phyloP scores from a whole-genome alignment of 2,329 filamentous ascomycete species.

The Scedosporium aurantiacum region DNA sequence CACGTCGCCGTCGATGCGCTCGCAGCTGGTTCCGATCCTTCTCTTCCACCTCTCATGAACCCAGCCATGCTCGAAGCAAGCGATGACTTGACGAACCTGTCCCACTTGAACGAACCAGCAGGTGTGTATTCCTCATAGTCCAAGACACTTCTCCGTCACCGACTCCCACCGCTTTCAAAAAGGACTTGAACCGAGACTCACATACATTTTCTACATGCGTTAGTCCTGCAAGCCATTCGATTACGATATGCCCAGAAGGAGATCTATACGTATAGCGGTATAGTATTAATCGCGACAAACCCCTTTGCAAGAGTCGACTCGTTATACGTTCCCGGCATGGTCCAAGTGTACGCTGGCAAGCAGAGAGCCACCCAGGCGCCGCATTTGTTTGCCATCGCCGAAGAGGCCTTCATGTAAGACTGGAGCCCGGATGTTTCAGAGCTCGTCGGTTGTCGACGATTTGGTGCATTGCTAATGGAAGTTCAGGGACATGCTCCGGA shows the following conservation, averaged over 20 bases:
- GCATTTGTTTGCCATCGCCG: slow-evolving; percentile 96
- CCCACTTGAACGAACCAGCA: slow-evolving; percentile 95
- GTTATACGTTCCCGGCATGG: slow-evolving; percentile 96
- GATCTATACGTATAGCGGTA: slow-evolving; percentile 99
- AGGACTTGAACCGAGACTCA: no score
- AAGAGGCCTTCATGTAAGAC: slow-evolving; percentile 90
- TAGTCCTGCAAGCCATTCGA: slow-evolving; percentile 94
- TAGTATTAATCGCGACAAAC: slow-evolving; percentile 96
- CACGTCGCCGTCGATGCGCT: slow-evolving; percentile 68
- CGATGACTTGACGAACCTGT: slow-evolving; percentile 94
- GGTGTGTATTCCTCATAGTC: slow-evolving; percentile 43
- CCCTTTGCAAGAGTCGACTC: slow-evolving; percentile 96
- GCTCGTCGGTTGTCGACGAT: neutral
- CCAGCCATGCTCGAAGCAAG: slow-evolving; percentile 96
- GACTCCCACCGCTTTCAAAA: neutral
- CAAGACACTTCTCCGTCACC: neutral
- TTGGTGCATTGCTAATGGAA: neutral
- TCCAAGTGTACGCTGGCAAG: slow-evolving; percentile 98
- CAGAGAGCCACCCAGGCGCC: slow-evolving; percentile 93
- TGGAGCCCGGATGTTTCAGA: neutral
- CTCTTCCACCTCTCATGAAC: slow-evolving; percentile 91
- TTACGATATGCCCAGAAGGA: slow-evolving; percentile 96
- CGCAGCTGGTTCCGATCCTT: slow-evolving; percentile 63
- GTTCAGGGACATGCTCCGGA: slow-evolving; percentile 84
- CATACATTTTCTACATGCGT: slow-evolving; percentile 3